Conservation (phyloP, 2,329 filamentous ascomycete species). For the Aureobasidium sp. region DNA sequence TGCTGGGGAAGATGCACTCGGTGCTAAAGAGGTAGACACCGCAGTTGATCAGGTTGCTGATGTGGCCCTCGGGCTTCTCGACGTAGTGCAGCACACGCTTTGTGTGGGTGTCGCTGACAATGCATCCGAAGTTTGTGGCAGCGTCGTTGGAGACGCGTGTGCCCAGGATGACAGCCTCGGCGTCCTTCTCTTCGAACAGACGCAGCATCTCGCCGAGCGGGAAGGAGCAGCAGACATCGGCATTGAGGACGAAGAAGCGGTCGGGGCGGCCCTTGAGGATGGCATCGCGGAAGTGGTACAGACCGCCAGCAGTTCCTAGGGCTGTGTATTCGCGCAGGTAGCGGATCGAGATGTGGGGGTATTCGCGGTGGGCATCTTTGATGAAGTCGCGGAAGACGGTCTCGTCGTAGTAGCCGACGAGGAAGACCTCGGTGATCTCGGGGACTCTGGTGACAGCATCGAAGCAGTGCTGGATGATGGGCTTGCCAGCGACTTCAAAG, state of each 20-base stretch:
- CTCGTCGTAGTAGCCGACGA: slow-evolving; percentile 99
- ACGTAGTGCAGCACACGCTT: slow-evolving; percentile 97
- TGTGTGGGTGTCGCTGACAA: slow-evolving; percentile 88
- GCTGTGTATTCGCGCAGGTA: slow-evolving; percentile 98
- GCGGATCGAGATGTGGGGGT: slow-evolving; percentile 82
- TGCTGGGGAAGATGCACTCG: slow-evolving; percentile 93
- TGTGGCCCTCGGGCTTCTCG: slow-evolving; percentile 96
- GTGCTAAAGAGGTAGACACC: slow-evolving; percentile 96
- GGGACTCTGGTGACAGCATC: slow-evolving; percentile 84
- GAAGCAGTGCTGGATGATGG: slow-evolving; percentile 97
- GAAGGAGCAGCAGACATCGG: slow-evolving; percentile 98
- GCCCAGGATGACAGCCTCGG: slow-evolving; percentile 91
- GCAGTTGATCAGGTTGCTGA: slow-evolving; percentile 98
- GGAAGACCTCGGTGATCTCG: slow-evolving; percentile 89
- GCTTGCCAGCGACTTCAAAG: slow-evolving; percentile 96
- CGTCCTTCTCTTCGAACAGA: slow-evolving; percentile 89
- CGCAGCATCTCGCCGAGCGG: slow-evolving; percentile 92
- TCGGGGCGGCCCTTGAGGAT: slow-evolving; percentile 94
- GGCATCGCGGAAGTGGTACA: slow-evolving; percentile 98
- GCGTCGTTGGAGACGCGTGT: slow-evolving; percentile 87
- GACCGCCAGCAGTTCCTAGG: slow-evolving; percentile 86
- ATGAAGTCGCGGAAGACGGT: slow-evolving; percentile 96
- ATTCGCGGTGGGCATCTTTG: slow-evolving; percentile 77
- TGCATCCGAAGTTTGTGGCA: slow-evolving; percentile 94
- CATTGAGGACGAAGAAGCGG: slow-evolving; percentile 94